Evolutionary conservation across 352 stramenopile genomes (phyloP).

Genomic region (Globisporangium sylvaticum): DNA sequence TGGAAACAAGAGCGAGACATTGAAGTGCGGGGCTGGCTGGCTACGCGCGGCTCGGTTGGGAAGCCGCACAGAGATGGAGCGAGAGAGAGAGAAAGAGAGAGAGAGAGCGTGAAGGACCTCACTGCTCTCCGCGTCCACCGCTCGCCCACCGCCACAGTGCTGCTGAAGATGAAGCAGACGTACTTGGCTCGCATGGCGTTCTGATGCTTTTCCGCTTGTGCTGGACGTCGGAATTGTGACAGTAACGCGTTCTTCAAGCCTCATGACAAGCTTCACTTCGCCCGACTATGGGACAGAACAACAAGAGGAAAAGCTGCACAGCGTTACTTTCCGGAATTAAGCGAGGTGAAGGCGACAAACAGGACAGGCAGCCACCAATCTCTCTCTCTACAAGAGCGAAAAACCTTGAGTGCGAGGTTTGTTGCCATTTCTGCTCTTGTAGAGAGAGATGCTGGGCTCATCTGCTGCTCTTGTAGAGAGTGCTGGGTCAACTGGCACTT

Average conservation of each 20-base stretch:
- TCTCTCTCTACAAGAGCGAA: slow-evolving; percentile 8
- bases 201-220: neutral
- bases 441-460: neutral
- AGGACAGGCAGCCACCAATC: neutral
- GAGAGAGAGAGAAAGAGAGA: neutral
- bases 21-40: slow-evolving; percentile 3
- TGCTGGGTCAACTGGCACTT: slow-evolving; percentile 4
- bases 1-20: neutral
- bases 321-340: neutral
- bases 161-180: neutral
- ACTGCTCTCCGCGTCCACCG: neutral
- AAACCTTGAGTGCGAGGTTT: neutral
- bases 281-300: neutral
- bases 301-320: neutral
- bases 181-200: slow-evolving; percentile 12
- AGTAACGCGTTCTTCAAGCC: slow-evolving; percentile 8
- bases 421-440: neutral
- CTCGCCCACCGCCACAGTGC: neutral
- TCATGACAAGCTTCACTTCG: slow-evolving; percentile 3
- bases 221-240: slow-evolving; percentile 10
- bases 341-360: neutral
- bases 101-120: neutral
- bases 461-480: neutral
- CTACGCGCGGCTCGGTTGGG: neutral
- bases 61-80: no score